These are phyloP conservation scores for Diaporthe sp. DNA, from an alignment of 2,329 filamentous ascomycete genomes.

Conservation along the genomic window DNA sequence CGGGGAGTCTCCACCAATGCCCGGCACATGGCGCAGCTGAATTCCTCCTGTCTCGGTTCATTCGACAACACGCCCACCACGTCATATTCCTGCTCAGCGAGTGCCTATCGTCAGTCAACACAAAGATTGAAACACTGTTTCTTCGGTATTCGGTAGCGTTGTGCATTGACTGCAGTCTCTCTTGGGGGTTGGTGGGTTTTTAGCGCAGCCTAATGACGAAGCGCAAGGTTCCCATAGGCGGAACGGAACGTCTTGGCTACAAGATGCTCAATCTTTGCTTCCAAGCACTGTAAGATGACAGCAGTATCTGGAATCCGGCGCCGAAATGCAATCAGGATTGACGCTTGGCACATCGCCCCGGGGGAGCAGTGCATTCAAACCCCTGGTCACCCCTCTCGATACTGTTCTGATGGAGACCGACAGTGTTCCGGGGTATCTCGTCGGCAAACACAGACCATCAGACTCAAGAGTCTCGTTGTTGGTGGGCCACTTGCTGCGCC, in stretches of 20 bases:
- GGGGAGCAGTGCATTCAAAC: background rate
- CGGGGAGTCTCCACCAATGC: constrained; percentile 1
- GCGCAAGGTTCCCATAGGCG: background rate
- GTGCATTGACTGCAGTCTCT: background rate
- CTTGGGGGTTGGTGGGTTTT: background rate
- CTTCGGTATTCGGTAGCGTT: background rate
- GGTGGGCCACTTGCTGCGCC: background rate
- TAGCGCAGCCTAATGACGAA: background rate
- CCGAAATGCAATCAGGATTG: background rate
- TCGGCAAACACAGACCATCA: background rate
- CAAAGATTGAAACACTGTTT: background rate
- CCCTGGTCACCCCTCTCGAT: background rate
- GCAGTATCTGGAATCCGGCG: background rate
- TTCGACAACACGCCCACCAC: background rate
- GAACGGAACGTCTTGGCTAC: background rate
- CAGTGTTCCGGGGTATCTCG: background rate
- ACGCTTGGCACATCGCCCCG: background rate
- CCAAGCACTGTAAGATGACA: background rate
- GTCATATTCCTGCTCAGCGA: background rate
- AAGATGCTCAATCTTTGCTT: constrained; percentile 1
- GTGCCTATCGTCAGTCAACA: background rate
- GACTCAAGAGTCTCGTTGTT: background rate
- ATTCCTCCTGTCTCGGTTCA: background rate
- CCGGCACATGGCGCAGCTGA: background rate
- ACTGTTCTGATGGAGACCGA: background rate